Percentiles rank a stretch among this genome's conserved stretches.
phyloP scores from a whole-genome alignment of 352 stramenopile species.

The Globisporangium yorkense region DNA sequence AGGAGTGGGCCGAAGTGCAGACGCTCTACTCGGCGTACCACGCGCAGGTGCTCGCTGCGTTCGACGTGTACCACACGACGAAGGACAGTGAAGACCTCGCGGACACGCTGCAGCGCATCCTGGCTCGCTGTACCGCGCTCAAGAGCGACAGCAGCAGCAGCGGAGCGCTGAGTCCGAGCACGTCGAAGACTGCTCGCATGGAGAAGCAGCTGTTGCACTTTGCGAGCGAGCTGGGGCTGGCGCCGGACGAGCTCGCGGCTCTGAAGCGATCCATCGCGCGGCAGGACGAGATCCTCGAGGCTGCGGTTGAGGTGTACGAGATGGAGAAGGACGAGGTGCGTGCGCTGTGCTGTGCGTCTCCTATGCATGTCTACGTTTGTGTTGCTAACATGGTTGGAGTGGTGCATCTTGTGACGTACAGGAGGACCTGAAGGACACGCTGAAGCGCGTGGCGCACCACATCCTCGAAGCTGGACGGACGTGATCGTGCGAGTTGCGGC shows the following conservation, averaged over 20 bases:
- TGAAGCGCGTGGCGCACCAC: conserved; percentile 37
- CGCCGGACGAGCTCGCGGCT: conserved; percentile 19
- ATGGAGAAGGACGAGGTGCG: conserved; percentile 39
- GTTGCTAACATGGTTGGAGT: neutral
- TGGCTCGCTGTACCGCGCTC: conserved; percentile 7
- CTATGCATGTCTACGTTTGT: neutral
- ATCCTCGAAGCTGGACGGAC: conserved; percentile 9
- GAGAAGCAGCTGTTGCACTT: conserved; percentile 41
- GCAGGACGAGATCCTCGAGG: conserved; percentile 35
- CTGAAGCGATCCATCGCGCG: conserved; percentile 36
- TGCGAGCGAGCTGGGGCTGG: conserved; percentile 24
- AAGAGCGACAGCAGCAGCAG: neutral
- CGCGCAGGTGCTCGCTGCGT: conserved; percentile 36
- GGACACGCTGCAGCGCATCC: conserved; percentile 46
- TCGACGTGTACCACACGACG: conserved; percentile 47
- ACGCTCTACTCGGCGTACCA: conserved; percentile 26
- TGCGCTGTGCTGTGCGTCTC: conserved; percentile 3
- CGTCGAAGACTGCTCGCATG: conserved; percentile 16
- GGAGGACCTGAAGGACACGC: conserved; percentile 48
- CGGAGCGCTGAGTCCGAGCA: conserved; percentile 1
- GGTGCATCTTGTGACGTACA: conserved; percentile 6
- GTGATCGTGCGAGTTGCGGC: neutral
- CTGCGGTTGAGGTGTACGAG: conserved; percentile 31
- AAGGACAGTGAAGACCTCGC: conserved; percentile 46
- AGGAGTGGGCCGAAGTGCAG: conserved; percentile 24